Percentiles rank a stretch among this genome's conserved stretches.
phyloP scores from a whole-genome alignment of 768 basidiomycete species.

The Kwoniella mangroviensis region DNA sequence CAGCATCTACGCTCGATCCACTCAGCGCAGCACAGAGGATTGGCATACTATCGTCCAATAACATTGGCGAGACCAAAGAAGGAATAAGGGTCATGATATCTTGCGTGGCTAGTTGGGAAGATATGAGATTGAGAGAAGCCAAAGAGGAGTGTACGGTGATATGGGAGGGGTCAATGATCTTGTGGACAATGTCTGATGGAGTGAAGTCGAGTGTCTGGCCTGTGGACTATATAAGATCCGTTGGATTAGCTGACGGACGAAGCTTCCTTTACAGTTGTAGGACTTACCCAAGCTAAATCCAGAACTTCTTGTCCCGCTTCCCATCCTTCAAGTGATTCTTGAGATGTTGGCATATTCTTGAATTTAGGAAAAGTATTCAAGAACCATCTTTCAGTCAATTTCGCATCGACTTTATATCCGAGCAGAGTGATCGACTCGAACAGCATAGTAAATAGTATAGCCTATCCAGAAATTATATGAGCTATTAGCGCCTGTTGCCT shows the following conservation, averaged over 20 bases:
- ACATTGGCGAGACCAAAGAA: not conserved
- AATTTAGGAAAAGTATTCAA: slow-evolving; percentile 23
- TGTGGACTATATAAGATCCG: not conserved
- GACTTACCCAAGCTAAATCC: slow-evolving; percentile 19
- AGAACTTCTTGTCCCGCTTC: slow-evolving; percentile 11
- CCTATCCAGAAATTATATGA: slow-evolving; percentile 13
- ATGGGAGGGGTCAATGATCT: slow-evolving; percentile 16
- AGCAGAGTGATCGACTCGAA: slow-evolving; percentile 29
- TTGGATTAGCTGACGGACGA: not conserved
- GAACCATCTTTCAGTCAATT: slow-evolving; percentile 34
- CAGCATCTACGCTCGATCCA: slow-evolving; percentile 30
- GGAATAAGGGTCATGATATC: not conserved
- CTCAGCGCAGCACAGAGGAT: slow-evolving; percentile 26
- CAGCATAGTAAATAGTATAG: slow-evolving; percentile 34
- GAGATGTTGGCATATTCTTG: not conserved
- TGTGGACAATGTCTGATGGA: not conserved
- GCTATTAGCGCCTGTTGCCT: too few species aligned
- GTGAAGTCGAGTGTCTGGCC: slow-evolving; percentile 9
- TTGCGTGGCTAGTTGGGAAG: not conserved
- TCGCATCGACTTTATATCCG: slow-evolving; percentile 24
- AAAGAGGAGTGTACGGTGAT: slow-evolving; percentile 19
- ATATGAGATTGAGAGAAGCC: slow-evolving; percentile 26
- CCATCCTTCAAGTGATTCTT: not conserved
- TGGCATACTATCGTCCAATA: slow-evolving; percentile 25
- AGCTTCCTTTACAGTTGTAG: not conserved